Conservation (phyloP, 176 grass and related monocot species). For the Miscanthus lutarioriparius region DNA sequence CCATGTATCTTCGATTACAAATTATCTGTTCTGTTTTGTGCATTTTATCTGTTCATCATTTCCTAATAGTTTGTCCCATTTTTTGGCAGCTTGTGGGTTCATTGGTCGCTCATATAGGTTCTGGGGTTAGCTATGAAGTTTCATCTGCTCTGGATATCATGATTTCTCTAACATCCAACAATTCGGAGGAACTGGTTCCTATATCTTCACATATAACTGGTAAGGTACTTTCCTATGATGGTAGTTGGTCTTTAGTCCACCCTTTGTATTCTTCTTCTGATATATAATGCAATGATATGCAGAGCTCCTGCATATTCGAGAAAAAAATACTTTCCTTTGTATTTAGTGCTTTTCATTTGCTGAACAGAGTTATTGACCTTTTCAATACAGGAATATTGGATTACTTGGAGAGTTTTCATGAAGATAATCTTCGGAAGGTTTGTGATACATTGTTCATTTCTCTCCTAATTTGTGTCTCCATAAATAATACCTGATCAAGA, state of each 20-base stretch:
- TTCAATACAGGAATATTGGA: conserved; percentile 76
- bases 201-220: too few relatives aligned
- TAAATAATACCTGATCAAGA: background rate
- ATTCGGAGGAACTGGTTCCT: too few relatives aligned
- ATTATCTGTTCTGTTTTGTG: conserved; percentile 15
- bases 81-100: conserved; percentile 69
- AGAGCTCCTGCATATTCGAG: background rate
- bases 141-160: conserved; percentile 80
- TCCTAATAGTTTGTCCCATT: conserved; percentile 29
- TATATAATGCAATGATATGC: background rate
- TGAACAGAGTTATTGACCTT: conserved; percentile 32
- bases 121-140: conserved; percentile 78
- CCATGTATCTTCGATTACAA: conserved; percentile 16
- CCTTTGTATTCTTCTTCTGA: background rate
- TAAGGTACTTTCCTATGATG: too few relatives aligned
- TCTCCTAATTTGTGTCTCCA: conserved; percentile 4
- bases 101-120: conserved; percentile 89
- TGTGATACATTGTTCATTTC: conserved; percentile 29
- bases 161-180: conserved; percentile 46
- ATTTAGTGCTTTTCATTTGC: conserved; percentile 29
- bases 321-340: conserved; percentile 5
- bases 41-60: conserved; percentile 6
- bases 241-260: too few relatives aligned
- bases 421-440: conserved; percentile 92
- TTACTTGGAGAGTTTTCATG: conserved; percentile 79